Evolutionary conservation across 2,329 filamentous ascomycete genomes (phyloP).

Genomic region (Cryoendolithus antarcticus): DNA sequence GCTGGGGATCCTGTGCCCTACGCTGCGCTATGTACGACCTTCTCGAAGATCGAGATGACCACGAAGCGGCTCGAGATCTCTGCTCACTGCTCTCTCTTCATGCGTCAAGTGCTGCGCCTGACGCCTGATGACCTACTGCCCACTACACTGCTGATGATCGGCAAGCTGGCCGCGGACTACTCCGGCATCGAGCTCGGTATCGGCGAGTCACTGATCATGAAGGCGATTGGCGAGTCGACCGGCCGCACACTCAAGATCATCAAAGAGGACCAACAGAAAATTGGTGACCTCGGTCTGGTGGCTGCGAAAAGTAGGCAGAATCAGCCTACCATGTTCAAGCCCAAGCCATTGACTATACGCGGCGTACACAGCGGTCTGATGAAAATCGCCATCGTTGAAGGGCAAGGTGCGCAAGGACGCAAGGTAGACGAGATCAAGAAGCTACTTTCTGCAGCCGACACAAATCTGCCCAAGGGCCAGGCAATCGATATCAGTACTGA

Average conservation of each 20-base stretch:
- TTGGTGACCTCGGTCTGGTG: slow-evolving; percentile 87
- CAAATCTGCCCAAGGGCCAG: slow-evolving; percentile 52
- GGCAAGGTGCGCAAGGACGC: slow-evolving; percentile 74
- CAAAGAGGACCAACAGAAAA: slow-evolving; percentile 91
- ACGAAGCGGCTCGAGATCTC: slow-evolving; percentile 81
- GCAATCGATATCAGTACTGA: slow-evolving; percentile 76
- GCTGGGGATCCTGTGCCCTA: slow-evolving; percentile 82
- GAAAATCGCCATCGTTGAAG: slow-evolving; percentile 73
- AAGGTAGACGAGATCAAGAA: slow-evolving; percentile 97
- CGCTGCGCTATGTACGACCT: slow-evolving; percentile 84
- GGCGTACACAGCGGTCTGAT: slow-evolving; percentile 82
- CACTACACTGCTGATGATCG: slow-evolving; percentile 90
- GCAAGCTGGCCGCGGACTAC: slow-evolving; percentile 94
- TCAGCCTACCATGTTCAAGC: slow-evolving; percentile 97
- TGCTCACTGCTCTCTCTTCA: slow-evolving; percentile 78
- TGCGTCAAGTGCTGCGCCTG: slow-evolving; percentile 85
- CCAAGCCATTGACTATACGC: slow-evolving; percentile 73
- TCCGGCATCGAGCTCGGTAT: slow-evolving; percentile 96
- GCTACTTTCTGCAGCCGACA: slow-evolving; percentile 79
- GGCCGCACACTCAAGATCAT: slow-evolving; percentile 79
- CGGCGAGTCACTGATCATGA: slow-evolving; percentile 96
- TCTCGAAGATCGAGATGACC: slow-evolving; percentile 89
- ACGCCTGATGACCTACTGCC: slow-evolving; percentile 79
- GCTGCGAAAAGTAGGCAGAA: slow-evolving; percentile 91
- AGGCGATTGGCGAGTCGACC: slow-evolving; percentile 89